A percentile compares a stretch with the other conserved stretches of the same genome.
Evolutionary conservation across 495 filamentous ascomycete species (phyloP).

Genomic region (Aspergillus carlsbadensis): DNA sequence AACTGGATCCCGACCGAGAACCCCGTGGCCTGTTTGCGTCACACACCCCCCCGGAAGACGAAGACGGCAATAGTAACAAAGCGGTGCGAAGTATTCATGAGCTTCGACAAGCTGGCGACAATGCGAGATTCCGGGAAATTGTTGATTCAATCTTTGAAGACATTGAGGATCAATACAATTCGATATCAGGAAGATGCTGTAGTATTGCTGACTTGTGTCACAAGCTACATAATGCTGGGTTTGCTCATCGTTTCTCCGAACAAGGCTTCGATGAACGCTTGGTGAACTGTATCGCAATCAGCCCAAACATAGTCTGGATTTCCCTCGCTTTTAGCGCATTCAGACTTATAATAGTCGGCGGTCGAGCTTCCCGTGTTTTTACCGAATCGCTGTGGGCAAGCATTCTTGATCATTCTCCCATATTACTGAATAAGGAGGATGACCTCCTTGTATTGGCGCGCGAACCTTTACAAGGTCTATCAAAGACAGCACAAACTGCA

Average conservation of each 20-base stretch:
- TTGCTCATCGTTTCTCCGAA: conserved; percentile 70
- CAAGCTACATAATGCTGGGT: conserved; percentile 66
- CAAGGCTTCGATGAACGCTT: conserved; percentile 69
- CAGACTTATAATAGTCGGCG: conserved; percentile 24
- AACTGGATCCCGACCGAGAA: not conserved
- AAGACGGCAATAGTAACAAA: conserved; percentile 49
- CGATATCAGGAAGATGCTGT: conserved; percentile 47
- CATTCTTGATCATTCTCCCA: conserved; percentile 27
- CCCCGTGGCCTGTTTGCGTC: not conserved
- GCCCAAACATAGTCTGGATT: conserved; percentile 32
- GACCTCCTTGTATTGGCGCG: conserved; percentile 25
- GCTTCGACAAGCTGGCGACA: conserved; percentile 79
- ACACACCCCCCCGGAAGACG: conserved; percentile 31
- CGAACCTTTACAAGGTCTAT: conserved; percentile 21
- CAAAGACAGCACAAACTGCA: conserved; percentile 30
- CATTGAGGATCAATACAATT: conserved; percentile 60
- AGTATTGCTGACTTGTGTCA: conserved; percentile 67
- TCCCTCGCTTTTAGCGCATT: conserved; percentile 35
- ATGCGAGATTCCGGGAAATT: conserved; percentile 76
- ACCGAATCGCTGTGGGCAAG: conserved; percentile 34
- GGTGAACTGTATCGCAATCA: conserved; percentile 37
- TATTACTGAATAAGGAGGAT: conserved; percentile 27
- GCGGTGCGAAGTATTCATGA: conserved; percentile 85
- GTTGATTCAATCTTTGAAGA: conserved; percentile 83
- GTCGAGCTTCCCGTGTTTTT: conserved; percentile 28